Evolutionary conservation across 495 filamentous ascomycete genomes (phyloP).

Genomic region (Penicillium fimorum): DNA sequence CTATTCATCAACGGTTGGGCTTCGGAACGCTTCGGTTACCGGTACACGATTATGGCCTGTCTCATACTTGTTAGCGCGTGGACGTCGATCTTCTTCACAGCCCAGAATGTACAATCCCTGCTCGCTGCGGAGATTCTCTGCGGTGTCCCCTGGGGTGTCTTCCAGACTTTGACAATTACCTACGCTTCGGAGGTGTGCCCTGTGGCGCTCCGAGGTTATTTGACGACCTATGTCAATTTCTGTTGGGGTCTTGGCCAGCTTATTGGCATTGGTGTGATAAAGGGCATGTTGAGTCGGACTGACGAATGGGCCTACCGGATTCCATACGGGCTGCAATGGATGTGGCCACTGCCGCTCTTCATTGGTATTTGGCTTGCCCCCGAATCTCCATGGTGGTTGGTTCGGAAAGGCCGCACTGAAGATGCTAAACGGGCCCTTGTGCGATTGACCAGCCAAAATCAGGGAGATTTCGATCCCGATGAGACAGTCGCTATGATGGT

Average conservation of each 20-base stretch:
- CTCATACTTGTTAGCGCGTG: conserved; percentile 64
- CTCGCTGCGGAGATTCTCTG: conserved; percentile 73
- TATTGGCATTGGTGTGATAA: conserved; percentile 73
- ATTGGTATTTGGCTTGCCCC: conserved; percentile 70
- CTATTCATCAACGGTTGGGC: conserved; percentile 74
- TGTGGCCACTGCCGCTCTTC: conserved; percentile 77
- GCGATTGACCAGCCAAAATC: conserved; percentile 59
- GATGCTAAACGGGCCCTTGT: conserved; percentile 67
- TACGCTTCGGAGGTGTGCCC: conserved; percentile 81
- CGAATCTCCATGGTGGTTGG: conserved; percentile 81
- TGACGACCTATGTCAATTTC: conserved; percentile 80
- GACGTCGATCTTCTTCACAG: conserved; percentile 76
- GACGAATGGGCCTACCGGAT: conserved; percentile 68
- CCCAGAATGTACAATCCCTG: conserved; percentile 64
- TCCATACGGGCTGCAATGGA: conserved; percentile 77
- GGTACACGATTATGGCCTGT: conserved; percentile 68
- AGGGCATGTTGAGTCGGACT: conserved; percentile 54
- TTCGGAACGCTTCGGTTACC: conserved; percentile 73
- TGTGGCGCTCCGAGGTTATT: conserved; percentile 65
- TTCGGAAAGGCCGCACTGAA: conserved; percentile 64
- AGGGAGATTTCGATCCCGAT: conserved; percentile 62
- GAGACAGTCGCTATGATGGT: conserved; percentile 85
- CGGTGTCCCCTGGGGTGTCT: conserved; percentile 80
- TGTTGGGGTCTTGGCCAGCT: conserved; percentile 80
- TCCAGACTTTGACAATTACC: conserved; percentile 75